Percentiles rank a stretch among this genome's conserved stretches.
Evolutionary conservation across 495 filamentous ascomycete genomes (phyloP).

Genomic region (Cercophora samala): DNA sequence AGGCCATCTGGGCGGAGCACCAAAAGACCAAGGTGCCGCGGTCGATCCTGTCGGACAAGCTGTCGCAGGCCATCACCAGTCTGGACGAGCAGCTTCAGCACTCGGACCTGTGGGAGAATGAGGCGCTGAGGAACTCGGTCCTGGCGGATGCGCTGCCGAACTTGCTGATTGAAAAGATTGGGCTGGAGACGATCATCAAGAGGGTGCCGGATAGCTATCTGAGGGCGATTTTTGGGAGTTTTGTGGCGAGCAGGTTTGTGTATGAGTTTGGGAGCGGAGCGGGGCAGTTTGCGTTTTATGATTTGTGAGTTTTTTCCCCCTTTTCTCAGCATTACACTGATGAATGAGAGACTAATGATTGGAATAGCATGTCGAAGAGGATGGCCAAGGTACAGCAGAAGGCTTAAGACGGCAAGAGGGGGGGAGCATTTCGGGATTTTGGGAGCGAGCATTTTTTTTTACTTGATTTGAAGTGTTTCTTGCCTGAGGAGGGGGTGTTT

Average conservation of each 20-base stretch:
- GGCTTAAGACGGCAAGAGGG: no score
- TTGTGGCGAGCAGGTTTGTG: slow-evolving; percentile 90
- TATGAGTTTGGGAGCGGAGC: slow-evolving; percentile 90
- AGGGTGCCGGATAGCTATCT: slow-evolving; percentile 91
- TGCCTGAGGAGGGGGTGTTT: no score
- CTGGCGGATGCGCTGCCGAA: slow-evolving; percentile 83
- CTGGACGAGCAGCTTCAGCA: slow-evolving; percentile 93
- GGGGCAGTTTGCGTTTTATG: slow-evolving; percentile 97
- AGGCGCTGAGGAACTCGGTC: slow-evolving; percentile 70
- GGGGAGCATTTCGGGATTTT: neutral
- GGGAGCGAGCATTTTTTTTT: neutral
- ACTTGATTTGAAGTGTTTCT: no score
- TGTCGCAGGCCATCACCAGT: slow-evolving; percentile 87
- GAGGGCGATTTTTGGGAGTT: slow-evolving; percentile 91
- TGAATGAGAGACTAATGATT: slow-evolving; percentile 26
- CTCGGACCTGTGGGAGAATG: slow-evolving; percentile 86
- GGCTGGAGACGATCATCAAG: slow-evolving; percentile 78
- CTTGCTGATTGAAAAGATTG: slow-evolving; percentile 81
- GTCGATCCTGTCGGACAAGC: slow-evolving; percentile 81
- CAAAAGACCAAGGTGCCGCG: slow-evolving; percentile 72
- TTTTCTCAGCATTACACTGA: neutral
- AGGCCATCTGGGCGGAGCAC: slow-evolving; percentile 95
- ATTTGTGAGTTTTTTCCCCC: slow-evolving; percentile 67
- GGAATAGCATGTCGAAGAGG: slow-evolving; percentile 46
- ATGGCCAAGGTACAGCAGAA: slow-evolving; percentile 37